phyloP scores from a whole-genome alignment of 768 basidiomycete genomes.

The Suillus americanus region DNA sequence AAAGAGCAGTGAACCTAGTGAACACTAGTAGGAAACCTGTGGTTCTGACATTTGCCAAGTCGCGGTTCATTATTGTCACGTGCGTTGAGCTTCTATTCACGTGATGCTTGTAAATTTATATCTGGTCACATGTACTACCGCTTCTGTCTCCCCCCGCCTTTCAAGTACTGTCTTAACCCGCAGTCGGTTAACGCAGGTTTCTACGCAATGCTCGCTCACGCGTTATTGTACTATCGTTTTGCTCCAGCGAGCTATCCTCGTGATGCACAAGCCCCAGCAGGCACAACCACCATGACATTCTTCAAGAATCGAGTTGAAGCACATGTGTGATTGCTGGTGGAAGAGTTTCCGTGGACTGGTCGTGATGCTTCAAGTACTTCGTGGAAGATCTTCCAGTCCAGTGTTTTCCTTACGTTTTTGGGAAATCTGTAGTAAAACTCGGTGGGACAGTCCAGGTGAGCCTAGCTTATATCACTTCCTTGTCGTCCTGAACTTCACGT shows the following conservation, averaged over 20 bases:
- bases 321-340: neutral
- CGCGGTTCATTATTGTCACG: slow-evolving; percentile 35
- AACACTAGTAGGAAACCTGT: neutral
- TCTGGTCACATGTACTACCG: neutral
- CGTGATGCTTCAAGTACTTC: neutral
- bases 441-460: neutral
- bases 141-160: no score
- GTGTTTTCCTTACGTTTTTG: neutral
- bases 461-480: neutral
- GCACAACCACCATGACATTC: neutral
- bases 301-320: neutral
- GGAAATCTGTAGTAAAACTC: neutral
- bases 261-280: neutral
- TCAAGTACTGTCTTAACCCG: neutral
- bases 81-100: slow-evolving; percentile 26
- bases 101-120: neutral
- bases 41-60: slow-evolving; percentile 5
- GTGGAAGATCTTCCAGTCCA: neutral
- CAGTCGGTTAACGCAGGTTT: neutral
- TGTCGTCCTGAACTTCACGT: neutral
- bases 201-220: neutral
- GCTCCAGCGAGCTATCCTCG: neutral
- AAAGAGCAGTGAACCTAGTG: slow-evolving; percentile 7
- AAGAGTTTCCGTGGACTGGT: neutral
- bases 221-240: neutral